These are phyloP conservation scores for Colletotrichum paranaense DNA, from an alignment of 2,329 filamentous ascomycete species.

Conservation along the genomic window DNA sequence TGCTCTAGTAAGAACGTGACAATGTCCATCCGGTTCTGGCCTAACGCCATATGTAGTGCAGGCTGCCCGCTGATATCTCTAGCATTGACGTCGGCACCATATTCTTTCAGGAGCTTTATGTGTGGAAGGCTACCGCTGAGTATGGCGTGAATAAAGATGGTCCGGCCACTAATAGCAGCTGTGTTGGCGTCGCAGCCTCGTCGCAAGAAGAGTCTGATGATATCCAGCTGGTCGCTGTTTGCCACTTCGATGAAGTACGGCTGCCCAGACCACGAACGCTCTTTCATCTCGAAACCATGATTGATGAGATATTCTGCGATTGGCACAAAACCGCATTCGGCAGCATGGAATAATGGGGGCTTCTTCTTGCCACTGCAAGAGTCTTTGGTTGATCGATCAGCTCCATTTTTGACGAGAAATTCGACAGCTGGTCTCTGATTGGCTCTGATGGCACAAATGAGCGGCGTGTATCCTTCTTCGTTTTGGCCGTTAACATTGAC, in stretches of 20 bases:
- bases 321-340: slow-evolving; percentile 23
- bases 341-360: slow-evolving; percentile 40
- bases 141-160: slow-evolving; percentile 44
- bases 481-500: slow-evolving; percentile 50
- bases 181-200: slow-evolving; percentile 49
- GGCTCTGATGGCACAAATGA: slow-evolving; percentile 47
- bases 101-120: slow-evolving; percentile 29
- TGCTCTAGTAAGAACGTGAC: slow-evolving; percentile 46
- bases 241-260: slow-evolving; percentile 33
- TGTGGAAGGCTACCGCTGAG: slow-evolving; percentile 32
- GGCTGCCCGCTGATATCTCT: slow-evolving; percentile 36
- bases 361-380: slow-evolving; percentile 35
- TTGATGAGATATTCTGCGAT: slow-evolving; percentile 35
- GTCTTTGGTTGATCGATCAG: slow-evolving; percentile 38
- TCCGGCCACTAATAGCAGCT: slow-evolving; percentile 44
- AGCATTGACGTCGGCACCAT: slow-evolving; percentile 44
- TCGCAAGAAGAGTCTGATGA: slow-evolving; percentile 41
- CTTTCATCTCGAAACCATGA: slow-evolving; percentile 34
- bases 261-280: slow-evolving; percentile 28
- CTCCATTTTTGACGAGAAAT: slow-evolving; percentile 47
- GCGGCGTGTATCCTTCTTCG: slow-evolving; percentile 47
- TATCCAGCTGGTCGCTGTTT: slow-evolving; percentile 26
- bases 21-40: slow-evolving; percentile 45
- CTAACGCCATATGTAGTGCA: slow-evolving; percentile 41
- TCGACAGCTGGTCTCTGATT: slow-evolving; percentile 46